phyloP scores from a whole-genome alignment of 2,329 filamentous ascomycete genomes.

The Cercospora berteroae region DNA sequence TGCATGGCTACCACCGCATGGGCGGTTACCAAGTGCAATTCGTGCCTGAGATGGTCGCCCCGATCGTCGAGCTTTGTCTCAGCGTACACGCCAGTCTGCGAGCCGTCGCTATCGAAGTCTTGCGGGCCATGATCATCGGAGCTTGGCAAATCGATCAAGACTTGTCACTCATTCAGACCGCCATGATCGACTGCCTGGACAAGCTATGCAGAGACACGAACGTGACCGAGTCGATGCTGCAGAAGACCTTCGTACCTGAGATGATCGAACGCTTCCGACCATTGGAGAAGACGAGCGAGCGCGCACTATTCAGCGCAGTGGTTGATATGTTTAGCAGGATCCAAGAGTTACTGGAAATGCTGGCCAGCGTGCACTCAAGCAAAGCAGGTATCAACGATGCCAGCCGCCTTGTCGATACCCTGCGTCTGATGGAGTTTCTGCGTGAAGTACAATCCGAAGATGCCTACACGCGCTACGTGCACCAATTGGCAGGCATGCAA shows the following conservation, averaged over 20 bases:
- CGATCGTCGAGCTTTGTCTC: constrained; percentile 88
- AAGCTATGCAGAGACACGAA: constrained; percentile 76
- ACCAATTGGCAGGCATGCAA: constrained; percentile 81
- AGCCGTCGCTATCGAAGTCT: constrained; percentile 83
- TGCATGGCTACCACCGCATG: constrained; percentile 78
- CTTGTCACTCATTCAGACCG: constrained; percentile 84
- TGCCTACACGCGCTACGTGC: constrained; percentile 93
- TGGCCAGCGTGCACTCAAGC: constrained; percentile 82
- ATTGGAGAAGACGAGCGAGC: constrained; percentile 63
- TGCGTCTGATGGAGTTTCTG: constrained; percentile 92
- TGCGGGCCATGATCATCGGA: constrained; percentile 97
- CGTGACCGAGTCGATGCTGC: constrained; percentile 81
- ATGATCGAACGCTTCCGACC: constrained; percentile 76
- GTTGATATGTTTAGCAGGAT: constrained; percentile 78
- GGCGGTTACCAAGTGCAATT: constrained; percentile 98
- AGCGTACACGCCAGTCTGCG: constrained; percentile 92
- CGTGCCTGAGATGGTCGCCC: constrained; percentile 84
- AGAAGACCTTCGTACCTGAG: constrained; percentile 89
- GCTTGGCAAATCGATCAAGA: constrained; percentile 97
- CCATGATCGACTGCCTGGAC: constrained; percentile 94
- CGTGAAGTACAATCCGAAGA: constrained; percentile 96
- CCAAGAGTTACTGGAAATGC: constrained; percentile 84
- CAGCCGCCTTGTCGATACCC: constrained; percentile 79
- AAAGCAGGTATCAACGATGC: constrained; percentile 64
- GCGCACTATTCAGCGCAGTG: constrained; percentile 72